phyloP scores from a whole-genome alignment of 202 grass and related monocot genomes.

The Panicum virgatum region DNA sequence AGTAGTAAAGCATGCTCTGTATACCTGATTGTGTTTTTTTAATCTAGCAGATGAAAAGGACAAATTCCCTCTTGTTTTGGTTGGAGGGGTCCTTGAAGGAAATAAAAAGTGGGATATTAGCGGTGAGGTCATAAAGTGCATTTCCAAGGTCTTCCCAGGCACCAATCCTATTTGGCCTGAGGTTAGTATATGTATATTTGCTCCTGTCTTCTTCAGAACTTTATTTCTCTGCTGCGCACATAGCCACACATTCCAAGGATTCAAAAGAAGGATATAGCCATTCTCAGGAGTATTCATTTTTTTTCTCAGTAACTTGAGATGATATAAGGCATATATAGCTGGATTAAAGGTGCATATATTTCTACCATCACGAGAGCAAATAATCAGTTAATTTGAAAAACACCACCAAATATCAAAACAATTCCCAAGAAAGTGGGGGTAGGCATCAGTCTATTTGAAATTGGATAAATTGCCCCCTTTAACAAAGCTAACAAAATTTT shows the following conservation, averaged over 20 bases:
- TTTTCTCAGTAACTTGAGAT: background rate
- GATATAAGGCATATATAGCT: background rate
- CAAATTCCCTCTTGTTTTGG: constrained; percentile 89
- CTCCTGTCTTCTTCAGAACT: constrained; percentile 22
- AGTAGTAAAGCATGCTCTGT: background rate
- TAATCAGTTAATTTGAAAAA: background rate
- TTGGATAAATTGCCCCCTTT: background rate
- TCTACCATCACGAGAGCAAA: background rate
- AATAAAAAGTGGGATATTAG: constrained; percentile 93
- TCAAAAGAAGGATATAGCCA: background rate
- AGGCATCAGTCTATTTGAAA: background rate
- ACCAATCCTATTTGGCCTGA: constrained; percentile 73
- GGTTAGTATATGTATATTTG: constrained; percentile 48
- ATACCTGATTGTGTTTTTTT: constrained; percentile 30
- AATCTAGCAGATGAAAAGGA: constrained; percentile 76
- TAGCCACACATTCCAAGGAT: background rate
- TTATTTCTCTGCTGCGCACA: constrained; percentile 10
- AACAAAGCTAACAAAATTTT: background rate
- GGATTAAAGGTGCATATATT: background rate
- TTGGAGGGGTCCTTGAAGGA: constrained; percentile 93
- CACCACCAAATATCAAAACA: background rate
- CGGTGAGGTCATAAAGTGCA: constrained; percentile 74
- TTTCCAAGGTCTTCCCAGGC: constrained; percentile 80
- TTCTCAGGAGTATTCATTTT: background rate
- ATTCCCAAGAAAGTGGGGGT: background rate